Evolutionary conservation across 2,329 filamentous ascomycete genomes (phyloP), one percentile per base, ranked within the genome.

Genomic region (Colletotrichum orbiculare): DNA sequence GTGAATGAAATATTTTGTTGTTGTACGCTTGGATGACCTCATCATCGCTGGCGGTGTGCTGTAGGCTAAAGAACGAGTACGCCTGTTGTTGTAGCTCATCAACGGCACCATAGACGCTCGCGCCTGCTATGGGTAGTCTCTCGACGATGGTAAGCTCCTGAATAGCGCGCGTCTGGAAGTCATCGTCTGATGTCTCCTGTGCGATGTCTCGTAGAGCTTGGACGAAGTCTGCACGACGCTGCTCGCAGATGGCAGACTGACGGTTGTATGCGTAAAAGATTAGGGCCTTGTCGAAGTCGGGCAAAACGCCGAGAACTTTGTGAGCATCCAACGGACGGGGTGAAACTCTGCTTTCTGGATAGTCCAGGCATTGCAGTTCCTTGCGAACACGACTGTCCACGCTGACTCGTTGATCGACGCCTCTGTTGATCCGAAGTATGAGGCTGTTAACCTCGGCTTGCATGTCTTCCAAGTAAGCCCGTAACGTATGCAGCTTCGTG

Each of bases 391-490:
- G 59, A 35, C 53, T 58, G 12, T 45, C 57, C 4, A 53, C 58
- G n/a, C 33, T 42, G 1, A 41, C 25, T n/a, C 52, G 46, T 12
- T 13, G 50, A 15, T 65, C 62, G 25, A 57, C 62, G 12, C 57
- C 13, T 35, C 53, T 55, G 75, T 70, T 55, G 46, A 69, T 70
- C n/a, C 64, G 62, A 41, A 68, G 68, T 67, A 76, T 81, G 55
- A 77, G 75, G 55, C 71, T 83, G 69, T 85, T 81, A 2, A 84
- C 74, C 67, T 86, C 83, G 43, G 77, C 77, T 60, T 81, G 77
- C 34, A 84, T 76, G 66, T 86, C 82, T 62, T 86, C 82, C 62
- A 82, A 75, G 54, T 81, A 85, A 2, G 80, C 81, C 38, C 83
- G 79, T 60, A 77, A 77, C 1, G 80, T 82, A 2, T 75, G 76